phyloP scores from a whole-genome alignment of 2,329 filamentous ascomycete species.

The Alternaria postmessia region DNA sequence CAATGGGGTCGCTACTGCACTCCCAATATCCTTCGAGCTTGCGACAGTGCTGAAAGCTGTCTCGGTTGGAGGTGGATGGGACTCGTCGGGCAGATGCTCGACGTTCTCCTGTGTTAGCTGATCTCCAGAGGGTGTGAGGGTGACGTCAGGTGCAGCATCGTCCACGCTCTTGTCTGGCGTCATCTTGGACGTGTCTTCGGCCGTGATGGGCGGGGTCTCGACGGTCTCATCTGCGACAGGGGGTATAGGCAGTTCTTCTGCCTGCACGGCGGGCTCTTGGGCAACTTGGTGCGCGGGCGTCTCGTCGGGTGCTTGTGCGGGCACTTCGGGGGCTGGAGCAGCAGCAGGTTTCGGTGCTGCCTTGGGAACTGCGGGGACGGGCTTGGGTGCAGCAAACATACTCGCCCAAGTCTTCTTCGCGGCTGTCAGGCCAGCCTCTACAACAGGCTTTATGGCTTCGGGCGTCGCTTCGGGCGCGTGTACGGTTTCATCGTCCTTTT shows the following conservation, averaged over 20 bases:
- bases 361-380: constrained; percentile 53
- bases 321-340: constrained; percentile 50
- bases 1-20: constrained; percentile 67
- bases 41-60: constrained; percentile 89
- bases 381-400: constrained; percentile 61
- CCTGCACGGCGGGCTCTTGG: constrained; percentile 47
- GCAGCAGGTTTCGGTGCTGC: constrained; percentile 44
- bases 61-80: constrained; percentile 76
- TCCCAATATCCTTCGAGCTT: constrained; percentile 78
- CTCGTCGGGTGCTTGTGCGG: constrained; percentile 42
- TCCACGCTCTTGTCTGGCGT: constrained; percentile 53
- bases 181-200: constrained; percentile 38
- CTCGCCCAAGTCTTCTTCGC: constrained; percentile 63
- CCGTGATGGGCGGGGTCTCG: constrained; percentile 37
- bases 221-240: constrained; percentile 50
- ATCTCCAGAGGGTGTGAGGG: constrained; percentile 75
- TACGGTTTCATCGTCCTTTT: constrained; percentile 32
- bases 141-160: constrained; percentile 60
- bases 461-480: constrained; percentile 27
- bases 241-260: constrained; percentile 53
- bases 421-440: constrained; percentile 40
- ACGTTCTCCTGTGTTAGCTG: constrained; percentile 91
- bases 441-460: constrained; percentile 27
- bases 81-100: constrained; percentile 85
- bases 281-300: constrained; percentile 51